Percentiles rank a stretch among this genome's conserved stretches.
Evolutionary conservation across 371 early-diverging fungal species (phyloP).

Genomic region (Mucor plumbeus): DNA sequence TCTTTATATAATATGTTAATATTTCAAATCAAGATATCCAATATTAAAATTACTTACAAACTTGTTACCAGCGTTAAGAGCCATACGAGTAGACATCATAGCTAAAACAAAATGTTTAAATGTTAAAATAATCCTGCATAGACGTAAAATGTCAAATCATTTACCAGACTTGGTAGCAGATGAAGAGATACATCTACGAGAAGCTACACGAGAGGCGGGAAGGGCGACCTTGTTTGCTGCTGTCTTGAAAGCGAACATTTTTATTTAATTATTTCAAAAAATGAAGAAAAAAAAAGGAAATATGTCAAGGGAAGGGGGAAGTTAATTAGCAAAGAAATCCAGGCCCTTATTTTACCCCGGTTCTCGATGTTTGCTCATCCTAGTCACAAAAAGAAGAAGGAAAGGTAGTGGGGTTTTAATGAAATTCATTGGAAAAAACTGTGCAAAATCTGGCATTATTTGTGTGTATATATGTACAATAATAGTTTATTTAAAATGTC

Average conservation of each 20-base stretch:
- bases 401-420: not conserved
- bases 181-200: slow-evolving; percentile 54
- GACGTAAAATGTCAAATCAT: slow-evolving; percentile 9
- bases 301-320: not conserved
- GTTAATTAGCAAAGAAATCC: slow-evolving; percentile 14
- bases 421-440: not conserved
- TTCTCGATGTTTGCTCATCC: slow-evolving; percentile 6
- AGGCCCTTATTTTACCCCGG: slow-evolving; percentile 26
- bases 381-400: slow-evolving; percentile 1
- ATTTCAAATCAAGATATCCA: too few relatives aligned
- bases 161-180: slow-evolving; percentile 47
- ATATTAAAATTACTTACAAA: slow-evolving; percentile 31
- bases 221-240: slow-evolving; percentile 53
- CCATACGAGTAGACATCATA: slow-evolving; percentile 45
- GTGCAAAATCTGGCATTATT: not conserved
- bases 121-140: slow-evolving; percentile 3
- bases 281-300: slow-evolving; percentile 18
- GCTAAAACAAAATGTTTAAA: slow-evolving; percentile 19
- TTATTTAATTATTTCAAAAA: slow-evolving; percentile 1
- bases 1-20: slow-evolving; percentile 19
- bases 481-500: not conserved
- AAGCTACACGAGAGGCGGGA: slow-evolving; percentile 54
- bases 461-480: not conserved
- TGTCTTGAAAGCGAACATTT: slow-evolving; percentile 58
- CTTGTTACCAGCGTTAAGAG: slow-evolving; percentile 51